Evolutionary conservation across 257 asterid genomes (phyloP), one percentile per base, ranked within the genome.

Genomic region (Penstemon newberryi): DNA sequence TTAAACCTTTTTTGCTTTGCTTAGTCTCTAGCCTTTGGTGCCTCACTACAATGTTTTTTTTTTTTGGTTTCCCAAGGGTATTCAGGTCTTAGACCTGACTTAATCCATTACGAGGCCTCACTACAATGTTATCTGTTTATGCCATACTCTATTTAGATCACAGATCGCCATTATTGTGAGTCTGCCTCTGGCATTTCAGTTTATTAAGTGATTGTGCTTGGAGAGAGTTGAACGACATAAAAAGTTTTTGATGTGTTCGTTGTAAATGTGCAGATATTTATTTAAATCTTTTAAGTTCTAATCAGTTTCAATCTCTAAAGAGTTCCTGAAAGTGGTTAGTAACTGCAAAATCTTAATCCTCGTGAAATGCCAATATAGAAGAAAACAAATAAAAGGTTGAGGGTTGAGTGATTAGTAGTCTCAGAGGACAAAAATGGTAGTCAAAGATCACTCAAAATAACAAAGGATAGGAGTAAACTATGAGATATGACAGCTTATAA

Each of bases 181-280:
- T 25, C 1, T 25, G 33, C 2, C 33, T 25, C 33, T 25, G 49
- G 13, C 37, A 37, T 36, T 49, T 6, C n/a, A 50, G 59, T 63
- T 46, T 8, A 25, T 25, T 25, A 38, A 13, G n/a, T 63, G 45
- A 46, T 46, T 18, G 44, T 25, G 49, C 33, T 44, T 50, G 69
- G 69, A 50, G 60, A 33, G 25, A 51, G 69, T 47, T 38, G 41
- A n/a, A 65, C 37, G 9, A 65, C 33, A 18, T 50, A 39, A 2
- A 25, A 25, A 25, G 33, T 25, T 25, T 7, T 38, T 46, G 25
- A 15, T 33, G 8, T 64, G 58, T 43, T 56, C 58, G 50, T 65
- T 38, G 10, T 37, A 25, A 8, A 42, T 13, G 15, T 51, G 70
- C 52, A 39, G 4, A 10, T 39, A 8, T 42, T 41, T 18, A 37